These are phyloP conservation scores for Sequoia sempervirens DNA, from an alignment of 75 land plant genomes.

Conservation along the genomic window DNA sequence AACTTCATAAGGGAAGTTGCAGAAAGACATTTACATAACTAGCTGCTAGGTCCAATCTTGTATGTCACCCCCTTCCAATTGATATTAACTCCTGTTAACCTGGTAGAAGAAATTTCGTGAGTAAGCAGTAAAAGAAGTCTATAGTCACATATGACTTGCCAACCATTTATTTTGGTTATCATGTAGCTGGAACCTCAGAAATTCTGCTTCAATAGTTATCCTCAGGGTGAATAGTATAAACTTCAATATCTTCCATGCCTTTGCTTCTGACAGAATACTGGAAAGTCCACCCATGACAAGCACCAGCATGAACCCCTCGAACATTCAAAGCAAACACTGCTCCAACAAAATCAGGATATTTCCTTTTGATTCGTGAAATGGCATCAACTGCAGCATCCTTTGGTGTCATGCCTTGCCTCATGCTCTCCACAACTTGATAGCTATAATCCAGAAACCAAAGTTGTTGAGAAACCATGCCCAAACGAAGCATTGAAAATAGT, in stretches of 20 bases:
- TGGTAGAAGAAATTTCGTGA: neutral
- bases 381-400: slow-evolving; percentile 80
- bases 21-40: neutral
- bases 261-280: slow-evolving; percentile 79
- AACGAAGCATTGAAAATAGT: neutral
- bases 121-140: neutral
- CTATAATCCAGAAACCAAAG: slow-evolving; percentile 32
- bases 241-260: slow-evolving; percentile 69
- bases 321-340: slow-evolving; percentile 83
- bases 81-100: neutral
- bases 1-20: neutral
- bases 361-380: slow-evolving; percentile 72
- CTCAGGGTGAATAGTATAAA: slow-evolving; percentile 61
- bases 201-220: neutral
- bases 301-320: slow-evolving; percentile 80
- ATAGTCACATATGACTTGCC: neutral
- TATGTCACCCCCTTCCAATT: neutral
- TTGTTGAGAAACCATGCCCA: neutral
- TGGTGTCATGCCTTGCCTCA: slow-evolving; percentile 89
- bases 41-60: neutral
- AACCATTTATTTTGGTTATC: neutral
- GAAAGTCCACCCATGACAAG: slow-evolving; percentile 98
- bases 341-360: slow-evolving; percentile 83
- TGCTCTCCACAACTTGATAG: slow-evolving; percentile 96
- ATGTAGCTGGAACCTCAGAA: neutral